Conservation (phyloP, 768 basidiomycete genomes). For the Leccinellum luteum region DNA sequence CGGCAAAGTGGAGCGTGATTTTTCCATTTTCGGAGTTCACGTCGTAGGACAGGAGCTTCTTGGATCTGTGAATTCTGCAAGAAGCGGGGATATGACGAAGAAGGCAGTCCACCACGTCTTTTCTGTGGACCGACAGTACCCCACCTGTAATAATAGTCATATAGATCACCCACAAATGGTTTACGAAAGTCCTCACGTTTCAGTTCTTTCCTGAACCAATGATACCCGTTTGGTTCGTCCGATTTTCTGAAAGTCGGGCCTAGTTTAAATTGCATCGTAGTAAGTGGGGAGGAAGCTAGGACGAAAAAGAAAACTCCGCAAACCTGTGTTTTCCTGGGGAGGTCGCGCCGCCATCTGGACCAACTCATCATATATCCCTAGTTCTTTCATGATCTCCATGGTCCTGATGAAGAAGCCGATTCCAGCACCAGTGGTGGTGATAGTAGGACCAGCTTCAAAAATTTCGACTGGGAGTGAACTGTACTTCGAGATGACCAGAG, state of each 20-base stretch:
- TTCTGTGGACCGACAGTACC: slow-evolving; percentile 34
- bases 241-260: slow-evolving; percentile 32
- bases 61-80: slow-evolving; percentile 34
- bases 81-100: slow-evolving; percentile 24
- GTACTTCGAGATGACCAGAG: slow-evolving; percentile 28
- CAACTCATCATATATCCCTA: slow-evolving; percentile 39
- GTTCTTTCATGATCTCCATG: slow-evolving; percentile 38
- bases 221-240: slow-evolving; percentile 32
- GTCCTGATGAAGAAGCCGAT: slow-evolving; percentile 46
- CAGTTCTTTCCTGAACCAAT: slow-evolving; percentile 24
- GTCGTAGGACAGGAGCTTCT: slow-evolving; percentile 34
- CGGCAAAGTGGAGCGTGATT: slow-evolving; percentile 35
- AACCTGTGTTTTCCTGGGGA: slow-evolving; percentile 21
- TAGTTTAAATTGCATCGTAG: slow-evolving; percentile 2
- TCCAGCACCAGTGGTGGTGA: slow-evolving; percentile 46
- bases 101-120: slow-evolving; percentile 36
- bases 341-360: slow-evolving; percentile 10
- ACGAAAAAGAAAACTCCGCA: neutral
- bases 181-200: slow-evolving; percentile 18
- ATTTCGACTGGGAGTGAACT: slow-evolving; percentile 34
- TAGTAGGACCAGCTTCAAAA: slow-evolving; percentile 39
- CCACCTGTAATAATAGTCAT: slow-evolving; percentile 23
- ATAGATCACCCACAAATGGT: neutral
- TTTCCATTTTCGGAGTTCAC: slow-evolving; percentile 15
- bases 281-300: neutral